phyloP scores from a whole-genome alignment of 305 asterid species.

The Ilex paraguariensis region DNA sequence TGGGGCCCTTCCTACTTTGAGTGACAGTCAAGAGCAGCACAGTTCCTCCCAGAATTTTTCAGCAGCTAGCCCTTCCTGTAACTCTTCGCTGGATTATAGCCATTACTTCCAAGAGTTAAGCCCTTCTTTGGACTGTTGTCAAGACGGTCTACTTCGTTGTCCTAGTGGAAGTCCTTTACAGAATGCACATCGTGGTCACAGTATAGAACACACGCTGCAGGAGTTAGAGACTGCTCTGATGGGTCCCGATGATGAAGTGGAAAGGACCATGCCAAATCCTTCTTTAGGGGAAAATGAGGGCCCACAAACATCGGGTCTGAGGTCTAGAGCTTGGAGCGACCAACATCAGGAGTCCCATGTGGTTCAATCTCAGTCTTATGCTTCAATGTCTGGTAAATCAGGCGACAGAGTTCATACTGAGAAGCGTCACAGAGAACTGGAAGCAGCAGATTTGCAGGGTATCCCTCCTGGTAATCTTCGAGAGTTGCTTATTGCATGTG shows the following conservation, averaged over 20 bases:
- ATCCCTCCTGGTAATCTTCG: neutral
- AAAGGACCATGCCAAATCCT: slow-evolving; percentile 20
- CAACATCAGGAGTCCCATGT: slow-evolving; percentile 30
- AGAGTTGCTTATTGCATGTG: slow-evolving; percentile 1
- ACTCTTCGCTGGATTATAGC: neutral
- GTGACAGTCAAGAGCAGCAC: neutral
- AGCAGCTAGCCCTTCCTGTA: neutral
- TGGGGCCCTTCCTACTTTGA: neutral
- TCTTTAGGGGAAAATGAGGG: slow-evolving; percentile 26
- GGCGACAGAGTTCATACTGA: neutral
- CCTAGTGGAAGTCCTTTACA: neutral
- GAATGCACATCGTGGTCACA: neutral
- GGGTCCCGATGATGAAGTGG: neutral
- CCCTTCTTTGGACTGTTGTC: neutral
- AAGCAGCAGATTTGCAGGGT: neutral
- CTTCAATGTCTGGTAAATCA: neutral
- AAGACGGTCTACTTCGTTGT: neutral
- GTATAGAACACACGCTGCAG: neutral
- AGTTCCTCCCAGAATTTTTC: neutral
- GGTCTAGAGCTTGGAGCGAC: slow-evolving; percentile 36
- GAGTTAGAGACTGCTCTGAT: neutral
- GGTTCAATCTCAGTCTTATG: neutral
- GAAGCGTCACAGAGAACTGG: neutral
- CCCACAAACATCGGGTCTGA: slow-evolving; percentile 34
- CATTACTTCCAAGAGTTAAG: neutral